Conservation (phyloP, 345 rosid genomes). For the Carallia pectinifolia region DNA sequence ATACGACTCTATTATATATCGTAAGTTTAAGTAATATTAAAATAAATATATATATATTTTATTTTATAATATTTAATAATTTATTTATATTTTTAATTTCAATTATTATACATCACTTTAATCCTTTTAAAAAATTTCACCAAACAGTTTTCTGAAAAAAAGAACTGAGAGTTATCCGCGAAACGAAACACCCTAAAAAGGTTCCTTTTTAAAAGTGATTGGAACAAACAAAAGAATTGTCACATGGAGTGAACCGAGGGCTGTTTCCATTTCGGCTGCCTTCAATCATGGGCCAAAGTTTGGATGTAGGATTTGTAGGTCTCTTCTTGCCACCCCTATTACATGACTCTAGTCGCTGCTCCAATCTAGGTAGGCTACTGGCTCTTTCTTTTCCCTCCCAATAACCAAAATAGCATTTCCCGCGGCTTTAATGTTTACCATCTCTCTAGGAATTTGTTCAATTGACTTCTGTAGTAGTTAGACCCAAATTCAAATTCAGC, state of each 20-base stretch:
- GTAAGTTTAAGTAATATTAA: no score
- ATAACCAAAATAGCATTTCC: background rate
- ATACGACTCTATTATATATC: no score
- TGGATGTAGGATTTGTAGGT: slow-evolving; percentile 26
- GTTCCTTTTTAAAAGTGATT: slow-evolving; percentile 21
- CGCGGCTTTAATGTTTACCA: background rate
- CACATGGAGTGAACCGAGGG: slow-evolving; percentile 50
- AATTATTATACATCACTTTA: no score
- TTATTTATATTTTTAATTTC: no score
- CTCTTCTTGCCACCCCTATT: slow-evolving; percentile 4
- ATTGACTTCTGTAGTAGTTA: background rate
- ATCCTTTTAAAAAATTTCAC: no score
- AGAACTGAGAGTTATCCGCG: no score
- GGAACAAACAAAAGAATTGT: slow-evolving; percentile 33
- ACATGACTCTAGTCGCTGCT: background rate
- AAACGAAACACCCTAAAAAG: slow-evolving; percentile 23
- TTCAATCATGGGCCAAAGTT: slow-evolving; percentile 35
- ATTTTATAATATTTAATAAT: no score
- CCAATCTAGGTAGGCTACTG: background rate
- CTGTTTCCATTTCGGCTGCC: slow-evolving; percentile 41
- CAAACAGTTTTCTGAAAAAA: no score
- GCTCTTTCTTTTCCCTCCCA: background rate
- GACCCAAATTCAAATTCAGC: background rate
- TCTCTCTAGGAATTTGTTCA: background rate
- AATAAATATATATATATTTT: no score